Percentiles rank a stretch among this genome's conserved stretches.
phyloP scores from a whole-genome alignment of 2,329 filamentous ascomycete genomes.

The Sporothrix brunneoviolacea region DNA sequence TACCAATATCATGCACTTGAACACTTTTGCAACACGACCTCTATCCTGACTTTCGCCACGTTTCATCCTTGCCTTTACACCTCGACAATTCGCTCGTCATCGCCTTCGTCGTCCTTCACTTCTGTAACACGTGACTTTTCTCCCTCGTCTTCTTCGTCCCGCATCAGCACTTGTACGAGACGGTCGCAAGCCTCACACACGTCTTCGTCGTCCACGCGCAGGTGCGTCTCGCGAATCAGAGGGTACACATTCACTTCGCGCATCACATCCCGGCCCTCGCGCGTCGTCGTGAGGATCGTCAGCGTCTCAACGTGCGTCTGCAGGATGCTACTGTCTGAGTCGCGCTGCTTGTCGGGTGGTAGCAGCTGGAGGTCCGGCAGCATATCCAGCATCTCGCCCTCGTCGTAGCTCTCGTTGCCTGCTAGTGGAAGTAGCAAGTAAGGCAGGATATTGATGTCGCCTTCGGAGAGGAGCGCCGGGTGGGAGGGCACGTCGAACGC shows the following conservation, averaged over 20 bases:
- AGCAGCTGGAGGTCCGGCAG: conserved; percentile 83
- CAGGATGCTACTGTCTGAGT: conserved; percentile 68
- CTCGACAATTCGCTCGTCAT: conserved; percentile 50
- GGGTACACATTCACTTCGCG: conserved; percentile 78
- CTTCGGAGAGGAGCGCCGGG: conserved; percentile 59
- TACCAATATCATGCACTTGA: too few species aligned
- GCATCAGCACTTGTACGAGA: conserved; percentile 80
- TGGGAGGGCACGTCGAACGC: conserved; percentile 77
- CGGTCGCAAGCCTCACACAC: conserved; percentile 82
- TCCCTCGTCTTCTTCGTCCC: conserved; percentile 54
- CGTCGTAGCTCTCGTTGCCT: conserved; percentile 78
- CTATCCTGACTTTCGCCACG: too few species aligned
- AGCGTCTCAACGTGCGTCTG: conserved; percentile 86
- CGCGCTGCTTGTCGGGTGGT: conserved; percentile 81
- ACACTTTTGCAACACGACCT: too few species aligned
- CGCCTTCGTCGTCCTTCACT: conserved; percentile 43
- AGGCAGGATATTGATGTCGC: conserved; percentile 73
- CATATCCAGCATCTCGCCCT: conserved; percentile 82
- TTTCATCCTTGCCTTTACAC: conserved; percentile 26
- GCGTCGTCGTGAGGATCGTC: conserved; percentile 72
- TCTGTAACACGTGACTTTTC: conserved; percentile 36
- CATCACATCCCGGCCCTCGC: conserved; percentile 66
- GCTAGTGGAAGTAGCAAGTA: conserved; percentile 85
- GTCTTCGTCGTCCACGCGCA: conserved; percentile 67
- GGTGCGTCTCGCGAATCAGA: conserved; percentile 78